Conservation (phyloP, 23 red algal species). For the Gracilaria vermiculophylla region DNA sequence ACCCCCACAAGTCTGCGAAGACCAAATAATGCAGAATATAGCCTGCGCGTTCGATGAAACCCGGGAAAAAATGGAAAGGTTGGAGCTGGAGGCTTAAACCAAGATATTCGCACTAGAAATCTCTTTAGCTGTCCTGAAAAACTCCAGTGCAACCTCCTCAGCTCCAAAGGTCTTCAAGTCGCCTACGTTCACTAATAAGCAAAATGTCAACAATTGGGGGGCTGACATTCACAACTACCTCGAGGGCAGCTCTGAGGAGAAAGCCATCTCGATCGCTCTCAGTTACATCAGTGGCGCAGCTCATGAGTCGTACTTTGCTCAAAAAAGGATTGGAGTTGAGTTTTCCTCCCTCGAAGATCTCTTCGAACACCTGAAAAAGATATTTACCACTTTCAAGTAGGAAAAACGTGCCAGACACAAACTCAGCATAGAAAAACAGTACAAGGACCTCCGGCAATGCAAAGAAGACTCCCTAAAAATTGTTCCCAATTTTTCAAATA, state of each 20-base stretch:
- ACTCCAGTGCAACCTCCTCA: background rate
- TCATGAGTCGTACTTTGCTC: conserved; percentile 27
- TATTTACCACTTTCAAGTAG: background rate
- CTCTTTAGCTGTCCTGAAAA: background rate
- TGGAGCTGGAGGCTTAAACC: background rate
- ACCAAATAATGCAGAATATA: background rate
- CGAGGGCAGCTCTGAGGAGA: background rate
- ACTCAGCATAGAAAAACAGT: background rate
- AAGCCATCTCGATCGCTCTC: background rate
- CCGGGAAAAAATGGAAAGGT: background rate
- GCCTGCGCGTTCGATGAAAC: background rate
- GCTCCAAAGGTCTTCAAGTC: conserved; percentile 5
- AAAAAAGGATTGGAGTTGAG: background rate
- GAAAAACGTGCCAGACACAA: conserved; percentile 18
- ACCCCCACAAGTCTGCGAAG: background rate
- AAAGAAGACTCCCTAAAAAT: conserved; percentile 18
- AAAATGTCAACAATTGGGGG: background rate
- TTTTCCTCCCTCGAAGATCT: background rate
- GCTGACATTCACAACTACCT: background rate
- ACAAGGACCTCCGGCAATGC: background rate
- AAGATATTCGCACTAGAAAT: background rate
- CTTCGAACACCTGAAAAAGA: background rate
- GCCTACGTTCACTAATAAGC: background rate
- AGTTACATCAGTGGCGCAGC: background rate
- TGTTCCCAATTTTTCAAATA: background rate